phyloP scores from a whole-genome alignment of 768 basidiomycete species.

The Kwoniella heveanensis region DNA sequence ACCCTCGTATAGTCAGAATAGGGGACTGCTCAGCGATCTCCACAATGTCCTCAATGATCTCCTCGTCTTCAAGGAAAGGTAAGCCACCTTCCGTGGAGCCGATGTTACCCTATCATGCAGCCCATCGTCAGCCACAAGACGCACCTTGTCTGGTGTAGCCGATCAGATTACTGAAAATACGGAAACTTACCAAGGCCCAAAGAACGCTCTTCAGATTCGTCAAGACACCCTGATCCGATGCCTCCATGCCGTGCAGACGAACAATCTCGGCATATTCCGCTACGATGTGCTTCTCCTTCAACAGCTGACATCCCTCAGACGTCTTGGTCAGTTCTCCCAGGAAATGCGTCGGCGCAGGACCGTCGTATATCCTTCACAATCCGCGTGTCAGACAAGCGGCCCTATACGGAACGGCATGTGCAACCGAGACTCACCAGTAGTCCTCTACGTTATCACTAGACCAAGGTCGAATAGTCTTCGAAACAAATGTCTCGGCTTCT shows the following conservation, averaged over 20 bases:
- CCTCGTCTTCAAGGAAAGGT: conserved; percentile 93
- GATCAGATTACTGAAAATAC: conserved; percentile 61
- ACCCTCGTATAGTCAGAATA: conserved; percentile 93
- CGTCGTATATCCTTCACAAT: conserved; percentile 42
- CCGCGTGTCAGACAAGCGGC: background rate
- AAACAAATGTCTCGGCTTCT: conserved; percentile 87
- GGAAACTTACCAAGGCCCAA: conserved; percentile 91
- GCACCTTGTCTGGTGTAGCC: too few relatives aligned
- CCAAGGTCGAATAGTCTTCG: conserved; percentile 56
- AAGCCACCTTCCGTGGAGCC: conserved; percentile 87
- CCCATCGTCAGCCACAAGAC: background rate
- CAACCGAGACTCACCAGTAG: conserved; percentile 41
- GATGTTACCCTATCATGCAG: conserved; percentile 74
- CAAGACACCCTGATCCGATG: conserved; percentile 78
- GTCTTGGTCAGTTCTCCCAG: conserved; percentile 98
- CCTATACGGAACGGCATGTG: background rate
- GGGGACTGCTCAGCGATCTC: conserved; percentile 87
- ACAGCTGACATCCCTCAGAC: conserved; percentile 84
- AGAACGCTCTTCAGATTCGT: conserved; percentile 89
- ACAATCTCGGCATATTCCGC: conserved; percentile 87
- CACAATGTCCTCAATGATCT: conserved; percentile 83
- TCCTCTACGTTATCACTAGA: conserved; percentile 44
- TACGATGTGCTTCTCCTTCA: conserved; percentile 89
- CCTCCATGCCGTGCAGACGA: conserved; percentile 79
- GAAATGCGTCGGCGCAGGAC: conserved; percentile 87